Base-by-base conservation (phyloP, 306 rosid species). In the Canavalia ensiformis region DNA sequence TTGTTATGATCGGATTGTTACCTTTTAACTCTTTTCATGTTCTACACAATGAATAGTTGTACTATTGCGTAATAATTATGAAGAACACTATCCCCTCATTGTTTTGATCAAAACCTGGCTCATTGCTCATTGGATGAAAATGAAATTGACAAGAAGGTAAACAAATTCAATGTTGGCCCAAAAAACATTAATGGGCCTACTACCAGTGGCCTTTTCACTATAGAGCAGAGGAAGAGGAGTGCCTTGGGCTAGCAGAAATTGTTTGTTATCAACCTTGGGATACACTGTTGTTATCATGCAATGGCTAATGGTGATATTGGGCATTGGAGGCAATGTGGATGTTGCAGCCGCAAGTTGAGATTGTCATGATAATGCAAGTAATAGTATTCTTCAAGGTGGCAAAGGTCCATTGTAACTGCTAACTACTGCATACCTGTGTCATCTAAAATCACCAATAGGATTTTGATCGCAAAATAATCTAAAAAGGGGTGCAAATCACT, bases 121-220 rank as follows among this genome's bases (percentile, higher is more conserved):
- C 13, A 63, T 34, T 63, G 54, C 45, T 71, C 56, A 18, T 8
- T 3, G 35, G 51, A 44, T 31, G 18, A 25, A 41, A 9, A 68
- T 29, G 7, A 68, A 37, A 37, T 18, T 41, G 13, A 54, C 37
- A 5, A 47, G 44, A 25, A n/a, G 42, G 69, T 13, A 10, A 74
- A 33, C 69, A 45, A 74, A 52, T 65, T 7, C 3, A 18, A 5
- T 28, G 51, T 77, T 74, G 81, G 45, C 81, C 74, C 37, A 37
- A n/a, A 18, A 37, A 37, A 37, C 2, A 37, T 37, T 4, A 8
- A 44, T 45, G 35, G 37, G 72, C 54, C 35, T 42, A 41, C n/a
- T 18, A 8, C 44, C 49, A 31, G 25, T 25, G 28, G 72, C 56
- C 65, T 49, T 60, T 51, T 72, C n/a, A 10, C 25, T 57, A 8